Percentiles rank a stretch among this genome's conserved stretches.
These are phyloP conservation scores for Stephania japonica DNA, from an alignment of 164 flowering plant species.

Conservation along the genomic window DNA sequence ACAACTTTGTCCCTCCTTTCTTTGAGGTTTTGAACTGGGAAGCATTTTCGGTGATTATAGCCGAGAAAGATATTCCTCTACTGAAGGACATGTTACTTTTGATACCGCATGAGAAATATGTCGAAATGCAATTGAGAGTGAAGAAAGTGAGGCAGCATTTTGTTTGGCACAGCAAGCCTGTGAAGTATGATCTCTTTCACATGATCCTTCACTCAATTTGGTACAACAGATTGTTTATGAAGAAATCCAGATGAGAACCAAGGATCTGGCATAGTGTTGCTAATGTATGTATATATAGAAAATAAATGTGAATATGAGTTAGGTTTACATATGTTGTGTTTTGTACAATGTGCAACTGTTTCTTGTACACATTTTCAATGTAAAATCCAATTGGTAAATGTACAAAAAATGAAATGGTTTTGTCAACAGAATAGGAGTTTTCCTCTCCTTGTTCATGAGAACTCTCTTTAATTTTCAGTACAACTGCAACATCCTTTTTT, in stretches of 20 bases:
- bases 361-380: too few relatives aligned
- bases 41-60: constrained; percentile 7
- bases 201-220: constrained; percentile 16
- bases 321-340: too few relatives aligned
- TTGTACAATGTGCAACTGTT: too few relatives aligned
- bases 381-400: too few relatives aligned
- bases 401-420: too few relatives aligned
- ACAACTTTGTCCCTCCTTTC: constrained; percentile 15
- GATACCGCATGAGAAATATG: constrained; percentile 10
- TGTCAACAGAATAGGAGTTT: too few relatives aligned
- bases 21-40: constrained; percentile 12
- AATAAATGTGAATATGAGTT: too few relatives aligned
- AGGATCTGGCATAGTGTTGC: too few relatives aligned
- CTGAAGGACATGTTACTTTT: constrained; percentile 9
- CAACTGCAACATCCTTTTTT: too few relatives aligned
- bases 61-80: constrained; percentile 12
- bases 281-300: too few relatives aligned
- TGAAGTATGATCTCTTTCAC: constrained; percentile 10
- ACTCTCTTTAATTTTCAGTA: too few relatives aligned
- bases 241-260: not conserved
- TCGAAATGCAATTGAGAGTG: constrained; percentile 7
- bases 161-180: constrained; percentile 15
- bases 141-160: constrained; percentile 9
- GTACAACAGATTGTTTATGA: constrained; percentile 6
- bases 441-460: too few relatives aligned